Evolutionary conservation across 768 basidiomycete genomes (phyloP), one percentile per base, ranked within the genome.

Genomic region (Termitomyces sp.): DNA sequence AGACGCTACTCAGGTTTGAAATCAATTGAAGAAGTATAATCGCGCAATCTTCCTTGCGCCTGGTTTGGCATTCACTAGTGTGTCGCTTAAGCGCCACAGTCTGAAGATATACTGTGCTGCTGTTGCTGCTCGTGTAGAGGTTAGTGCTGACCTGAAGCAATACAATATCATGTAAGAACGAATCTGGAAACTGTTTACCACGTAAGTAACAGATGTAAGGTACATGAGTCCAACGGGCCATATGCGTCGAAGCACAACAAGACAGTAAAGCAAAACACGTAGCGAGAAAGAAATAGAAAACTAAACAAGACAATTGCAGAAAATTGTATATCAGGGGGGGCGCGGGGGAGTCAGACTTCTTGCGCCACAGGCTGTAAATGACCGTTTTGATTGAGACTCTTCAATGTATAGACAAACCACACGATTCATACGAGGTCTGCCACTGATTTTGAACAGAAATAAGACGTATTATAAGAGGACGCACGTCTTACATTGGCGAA

Each of bases 1-100:
- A 81, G 67, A 71, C 79, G 18, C 65, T 81, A 53, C 69, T 81
- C 60, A 79, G 71, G 63, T 70, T 80, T 28, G 75, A 76, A 55
- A 63, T 64, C 46, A 54, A 65, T 8, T 65, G 66, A 63, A 64
- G 51, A 55, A 45, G 9, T 9, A 7, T 32, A 12, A 7, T 12
- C 3, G n/a, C n/a, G 6, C 22, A 24, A 15, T 22, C n/a, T 20
- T 24, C 15, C 16, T 16, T 16, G 24, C 24, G 22, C 22, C 24
- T 28, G 4, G 22, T 8, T 13, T 50, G 28, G n/a, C 36, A 16
- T 38, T 20, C 20, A 6, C 50, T 20, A n/a, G 11, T 1, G n/a
- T 35, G 35, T 36, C 3, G 13, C 18, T 35, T 20, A 3, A 20
- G 20, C 35, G 35, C n/a, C 50, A 52, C 33, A 35, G 8, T 28